Evolutionary conservation across 2,329 filamentous ascomycete genomes (phyloP).

Genomic region (Aureobasidium musti): DNA sequence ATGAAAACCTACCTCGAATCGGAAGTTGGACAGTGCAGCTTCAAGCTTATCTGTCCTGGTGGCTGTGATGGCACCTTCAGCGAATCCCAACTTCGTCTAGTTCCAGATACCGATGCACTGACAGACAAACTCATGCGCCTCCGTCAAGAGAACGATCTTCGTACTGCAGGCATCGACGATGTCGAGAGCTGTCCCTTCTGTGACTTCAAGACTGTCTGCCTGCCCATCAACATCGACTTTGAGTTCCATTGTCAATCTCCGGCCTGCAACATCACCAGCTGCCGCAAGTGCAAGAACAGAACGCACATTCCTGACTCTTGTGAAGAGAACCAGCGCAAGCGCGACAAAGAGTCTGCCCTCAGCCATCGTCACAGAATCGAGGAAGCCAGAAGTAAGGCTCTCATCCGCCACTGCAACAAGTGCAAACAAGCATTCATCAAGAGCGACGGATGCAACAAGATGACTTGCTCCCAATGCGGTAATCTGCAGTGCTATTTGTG

Average conservation of each 20-base stretch:
- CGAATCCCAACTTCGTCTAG: conserved; percentile 55
- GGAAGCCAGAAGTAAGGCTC: conserved; percentile 78
- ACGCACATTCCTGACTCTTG: conserved; percentile 75
- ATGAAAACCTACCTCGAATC: conserved; percentile 65
- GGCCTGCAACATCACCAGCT: conserved; percentile 59
- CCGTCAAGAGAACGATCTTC: conserved; percentile 69
- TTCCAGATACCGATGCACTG: conserved; percentile 58
- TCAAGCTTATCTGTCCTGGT: conserved; percentile 70
- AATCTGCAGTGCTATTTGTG: conserved; percentile 69
- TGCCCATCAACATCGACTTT: conserved; percentile 65
- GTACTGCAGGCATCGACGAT: conserved; percentile 69
- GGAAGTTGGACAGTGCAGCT: conserved; percentile 68
- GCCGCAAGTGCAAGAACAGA: conserved; percentile 62
- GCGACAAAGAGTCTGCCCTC: conserved; percentile 57
- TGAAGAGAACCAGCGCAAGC: conserved; percentile 58
- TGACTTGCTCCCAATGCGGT: conserved; percentile 66
- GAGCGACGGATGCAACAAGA: conserved; percentile 78
- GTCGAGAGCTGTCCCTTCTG: conserved; percentile 80
- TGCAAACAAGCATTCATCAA: conserved; percentile 79
- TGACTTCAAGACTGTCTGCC: conserved; percentile 73
- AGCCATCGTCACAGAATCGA: conserved; percentile 69
- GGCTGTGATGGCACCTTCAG: conserved; percentile 66
- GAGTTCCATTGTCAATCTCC: conserved; percentile 72
- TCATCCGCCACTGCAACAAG: conserved; percentile 74
- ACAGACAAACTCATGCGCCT: conserved; percentile 66